Conservation (phyloP, 208 protist species). For the Tritrichomonas foetus region DNA sequence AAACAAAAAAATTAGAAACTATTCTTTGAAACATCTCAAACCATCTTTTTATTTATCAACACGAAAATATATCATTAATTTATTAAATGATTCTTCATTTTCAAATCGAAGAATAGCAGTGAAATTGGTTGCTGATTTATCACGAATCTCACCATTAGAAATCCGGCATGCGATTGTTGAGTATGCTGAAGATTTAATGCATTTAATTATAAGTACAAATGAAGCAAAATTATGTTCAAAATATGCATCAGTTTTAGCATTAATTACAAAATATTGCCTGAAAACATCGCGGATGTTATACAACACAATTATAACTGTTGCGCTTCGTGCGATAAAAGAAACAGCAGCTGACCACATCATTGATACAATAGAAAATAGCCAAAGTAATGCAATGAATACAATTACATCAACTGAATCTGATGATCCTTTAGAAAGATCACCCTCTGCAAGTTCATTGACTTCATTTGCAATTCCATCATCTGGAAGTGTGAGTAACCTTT, state of each 20-base stretch:
- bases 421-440: background rate
- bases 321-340: background rate
- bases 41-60: background rate
- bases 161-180: background rate
- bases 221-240: background rate
- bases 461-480: background rate
- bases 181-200: background rate
- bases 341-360: background rate
- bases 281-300: background rate
- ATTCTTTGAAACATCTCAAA: background rate
- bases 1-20: background rate
- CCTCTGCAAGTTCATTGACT: background rate
- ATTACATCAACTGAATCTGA: background rate
- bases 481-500: background rate
- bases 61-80: background rate
- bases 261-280: background rate
- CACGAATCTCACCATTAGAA: background rate
- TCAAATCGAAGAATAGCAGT: background rate
- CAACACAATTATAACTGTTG: background rate
- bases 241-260: background rate
- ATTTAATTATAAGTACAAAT: background rate
- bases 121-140: background rate
- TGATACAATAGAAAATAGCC: background rate
- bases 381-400: background rate
- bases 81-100: background rate